These are phyloP conservation scores for Rhodotorula babjevae DNA, from an alignment of 768 basidiomycete genomes.

Conservation along the genomic window DNA sequence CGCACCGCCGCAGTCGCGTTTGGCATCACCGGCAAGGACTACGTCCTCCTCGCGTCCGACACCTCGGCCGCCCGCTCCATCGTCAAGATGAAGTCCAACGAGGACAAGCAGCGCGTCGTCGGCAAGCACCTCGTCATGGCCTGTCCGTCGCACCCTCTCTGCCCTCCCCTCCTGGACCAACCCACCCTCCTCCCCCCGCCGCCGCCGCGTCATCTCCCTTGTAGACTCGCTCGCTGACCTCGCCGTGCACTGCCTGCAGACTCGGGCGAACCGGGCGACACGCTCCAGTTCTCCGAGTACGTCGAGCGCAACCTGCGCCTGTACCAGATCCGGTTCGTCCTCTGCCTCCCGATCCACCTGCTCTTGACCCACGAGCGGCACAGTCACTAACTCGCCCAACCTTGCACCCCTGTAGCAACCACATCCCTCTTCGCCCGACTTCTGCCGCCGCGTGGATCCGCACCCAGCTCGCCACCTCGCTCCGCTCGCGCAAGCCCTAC, in stretches of 20 bases:
- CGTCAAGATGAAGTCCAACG: constrained; percentile 94
- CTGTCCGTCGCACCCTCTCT: constrained; percentile 43
- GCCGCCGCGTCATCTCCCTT: constrained; percentile 25
- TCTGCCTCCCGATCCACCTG: background rate
- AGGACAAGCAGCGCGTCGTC: constrained; percentile 91
- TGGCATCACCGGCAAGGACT: constrained; percentile 48
- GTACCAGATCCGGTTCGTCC: constrained; percentile 77
- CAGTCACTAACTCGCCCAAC: background rate
- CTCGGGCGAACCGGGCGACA: constrained; percentile 65
- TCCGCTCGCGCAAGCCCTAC: constrained; percentile 83
- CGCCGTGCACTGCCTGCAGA: constrained; percentile 1
- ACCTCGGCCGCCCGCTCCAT: constrained; percentile 83
- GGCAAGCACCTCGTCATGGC: constrained; percentile 91
- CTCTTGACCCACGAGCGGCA: background rate
- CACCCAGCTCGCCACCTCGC: constrained; percentile 75
- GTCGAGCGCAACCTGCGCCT: constrained; percentile 92
- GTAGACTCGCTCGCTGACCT: background rate
- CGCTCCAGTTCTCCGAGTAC: constrained; percentile 91
- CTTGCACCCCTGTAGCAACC: constrained; percentile 53
- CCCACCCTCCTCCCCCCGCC: background rate
- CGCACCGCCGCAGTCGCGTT: constrained; percentile 27
- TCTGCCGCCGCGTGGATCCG: constrained; percentile 95
- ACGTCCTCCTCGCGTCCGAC: constrained; percentile 86
- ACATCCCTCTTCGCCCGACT: constrained; percentile 78
- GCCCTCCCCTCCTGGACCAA: background rate